Evolutionary conservation across 129 eudicot species (phyloP).

Genomic region (Chrysanthemum lavandulifolium): DNA sequence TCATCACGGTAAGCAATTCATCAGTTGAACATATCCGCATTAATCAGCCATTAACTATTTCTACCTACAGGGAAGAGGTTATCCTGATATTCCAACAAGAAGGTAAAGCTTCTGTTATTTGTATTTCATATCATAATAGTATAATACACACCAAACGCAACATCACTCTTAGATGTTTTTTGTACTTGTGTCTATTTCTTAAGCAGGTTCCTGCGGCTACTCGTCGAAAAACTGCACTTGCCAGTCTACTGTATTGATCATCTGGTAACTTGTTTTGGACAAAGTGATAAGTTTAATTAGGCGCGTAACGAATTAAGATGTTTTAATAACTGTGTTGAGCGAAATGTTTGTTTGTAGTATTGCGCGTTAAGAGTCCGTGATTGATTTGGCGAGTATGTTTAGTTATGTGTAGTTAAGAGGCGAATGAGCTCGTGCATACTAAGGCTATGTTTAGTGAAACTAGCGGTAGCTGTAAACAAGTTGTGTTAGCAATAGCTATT

Average conservation of each 20-base stretch:
- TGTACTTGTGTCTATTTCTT: background rate
- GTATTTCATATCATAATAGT: background rate
- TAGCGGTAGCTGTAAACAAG: too few relatives aligned
- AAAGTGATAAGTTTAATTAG: background rate
- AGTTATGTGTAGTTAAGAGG: too few relatives aligned
- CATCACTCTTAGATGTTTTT: constrained; percentile 16
- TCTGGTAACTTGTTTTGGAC: too few relatives aligned
- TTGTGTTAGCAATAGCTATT: too few relatives aligned
- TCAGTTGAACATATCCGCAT: constrained; percentile 11
- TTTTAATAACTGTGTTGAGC: too few relatives aligned
- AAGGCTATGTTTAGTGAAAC: too few relatives aligned
- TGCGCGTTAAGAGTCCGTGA: too few relatives aligned
- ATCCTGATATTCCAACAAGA: constrained; percentile 93
- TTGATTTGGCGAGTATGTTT: too few relatives aligned
- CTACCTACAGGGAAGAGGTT: constrained; percentile 85
- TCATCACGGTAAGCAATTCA: constrained; percentile 40
- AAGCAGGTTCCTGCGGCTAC: constrained; percentile 73
- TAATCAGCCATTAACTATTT: constrained; percentile 25
- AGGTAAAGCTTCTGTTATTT: constrained; percentile 51
- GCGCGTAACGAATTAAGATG: background rate
- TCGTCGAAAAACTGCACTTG: constrained; percentile 53
- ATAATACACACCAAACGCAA: background rate
- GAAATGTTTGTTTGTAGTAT: too few relatives aligned
- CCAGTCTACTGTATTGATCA: constrained; percentile 54
- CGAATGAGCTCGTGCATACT: too few relatives aligned